Base-by-base conservation (phyloP, 805 yeast species). In the Saturnispora dispora region DNA sequence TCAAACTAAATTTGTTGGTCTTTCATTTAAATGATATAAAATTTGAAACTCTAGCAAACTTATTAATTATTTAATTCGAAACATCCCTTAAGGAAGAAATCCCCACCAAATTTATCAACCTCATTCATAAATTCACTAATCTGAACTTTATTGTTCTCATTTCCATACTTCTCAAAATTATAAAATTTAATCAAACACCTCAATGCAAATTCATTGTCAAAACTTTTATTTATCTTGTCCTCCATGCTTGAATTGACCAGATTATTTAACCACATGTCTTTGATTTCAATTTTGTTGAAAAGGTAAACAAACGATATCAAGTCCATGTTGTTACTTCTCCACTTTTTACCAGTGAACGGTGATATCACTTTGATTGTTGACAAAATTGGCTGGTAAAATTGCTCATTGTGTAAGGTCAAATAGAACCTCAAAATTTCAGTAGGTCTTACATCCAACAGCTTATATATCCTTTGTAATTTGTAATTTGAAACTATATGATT, bases 261-360 rank as follows among this genome's bases (percentile, higher is more conserved):
- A 0, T 96, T 96, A n/a, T 82, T 82, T 28, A 91, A 74, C 98
- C 98, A 91, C 55, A 82, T 83, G 63, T 91, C 99, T 54, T 81
- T 76, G 46, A 91, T 65, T 17, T 82, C 79, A 37, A 89, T 71
- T 58, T 81, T 78, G 59, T 87, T 78, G 61, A 88, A 82, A 27
- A 93, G 64, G 60, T 85, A 91, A 2, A 91, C 89, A 54, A 87
- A 82, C 0, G 96, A 88, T 4, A 91, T 86, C 45, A 93, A 72
- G 57, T 90, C 96, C 97, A 93, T 91, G 63, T 91, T 93, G 55
- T 82, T 79, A 13, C 89, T 78, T 58, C 89, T 82, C 99, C 99
- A 91, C 65, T 90, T 89, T 53, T 93, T 81, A 18, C 96, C 96
- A 60, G 88, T 90, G 67, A 84, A 88, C 0, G 97, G 96, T 1